These are phyloP conservation scores for Candida nitratophila DNA, from an alignment of 805 yeast genomes.

Conservation along the genomic window DNA sequence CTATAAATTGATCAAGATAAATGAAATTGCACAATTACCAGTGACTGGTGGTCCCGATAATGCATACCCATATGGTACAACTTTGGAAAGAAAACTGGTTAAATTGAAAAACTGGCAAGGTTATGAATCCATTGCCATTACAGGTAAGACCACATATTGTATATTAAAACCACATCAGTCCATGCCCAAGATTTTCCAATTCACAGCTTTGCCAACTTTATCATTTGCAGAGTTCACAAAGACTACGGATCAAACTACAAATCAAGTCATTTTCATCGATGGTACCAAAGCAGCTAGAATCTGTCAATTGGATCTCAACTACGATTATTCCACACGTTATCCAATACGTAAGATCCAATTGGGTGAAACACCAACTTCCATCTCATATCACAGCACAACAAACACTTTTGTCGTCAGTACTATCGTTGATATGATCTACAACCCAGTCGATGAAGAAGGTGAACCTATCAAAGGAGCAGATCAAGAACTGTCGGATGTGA, in stretches of 20 bases:
- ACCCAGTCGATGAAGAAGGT: constrained; percentile 71
- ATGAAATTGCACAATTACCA: constrained; percentile 33
- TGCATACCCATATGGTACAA: constrained; percentile 62
- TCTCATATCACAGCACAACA: constrained; percentile 64
- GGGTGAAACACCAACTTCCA: constrained; percentile 56
- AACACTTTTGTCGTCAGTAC: constrained; percentile 60
- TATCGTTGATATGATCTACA: constrained; percentile 48
- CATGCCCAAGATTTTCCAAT: constrained; percentile 56
- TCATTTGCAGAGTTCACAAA: constrained; percentile 54
- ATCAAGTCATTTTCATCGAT: constrained; percentile 68
- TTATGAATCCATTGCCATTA: constrained; percentile 53
- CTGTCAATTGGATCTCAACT: constrained; percentile 35
- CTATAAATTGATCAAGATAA: constrained; percentile 34
- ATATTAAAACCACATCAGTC: constrained; percentile 61
- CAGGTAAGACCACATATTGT: constrained; percentile 68
- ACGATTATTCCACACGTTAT: constrained; percentile 51
- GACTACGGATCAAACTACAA: constrained; percentile 14
- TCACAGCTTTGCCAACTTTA: constrained; percentile 58
- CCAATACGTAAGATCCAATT: constrained; percentile 48
- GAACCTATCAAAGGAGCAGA: constrained; percentile 50
- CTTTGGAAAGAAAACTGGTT: constrained; percentile 60
- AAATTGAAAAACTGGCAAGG: constrained; percentile 53
- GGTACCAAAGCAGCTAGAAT: constrained; percentile 62
- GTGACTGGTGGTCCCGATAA: constrained; percentile 79
- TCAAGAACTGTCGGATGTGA: constrained; percentile 31